Conservation (phyloP, 2,329 filamentous ascomycete genomes). For the Colletotrichum theobromicola region DNA sequence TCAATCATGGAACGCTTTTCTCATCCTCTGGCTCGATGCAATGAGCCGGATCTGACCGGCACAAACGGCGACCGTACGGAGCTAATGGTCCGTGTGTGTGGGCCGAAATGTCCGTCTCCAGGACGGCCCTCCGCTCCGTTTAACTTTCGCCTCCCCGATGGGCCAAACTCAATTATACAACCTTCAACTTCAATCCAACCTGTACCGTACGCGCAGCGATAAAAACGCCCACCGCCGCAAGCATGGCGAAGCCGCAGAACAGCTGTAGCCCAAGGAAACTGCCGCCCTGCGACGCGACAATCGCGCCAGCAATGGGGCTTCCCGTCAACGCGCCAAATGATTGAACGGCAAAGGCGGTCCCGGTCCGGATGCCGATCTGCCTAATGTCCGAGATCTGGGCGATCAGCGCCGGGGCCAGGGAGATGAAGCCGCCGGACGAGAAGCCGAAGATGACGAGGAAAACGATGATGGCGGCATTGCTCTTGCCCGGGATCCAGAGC, state of each 20-base stretch:
- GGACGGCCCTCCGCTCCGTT: neutral
- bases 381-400: conserved; percentile 74
- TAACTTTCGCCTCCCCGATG: neutral
- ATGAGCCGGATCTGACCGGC: neutral
- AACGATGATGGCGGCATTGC: conserved; percentile 63
- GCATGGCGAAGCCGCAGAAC: conserved; percentile 63
- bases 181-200: conserved; percentile 39
- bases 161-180: conserved; percentile 20
- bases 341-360: conserved; percentile 66
- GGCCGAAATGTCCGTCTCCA: neutral
- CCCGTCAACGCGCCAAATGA: conserved; percentile 70
- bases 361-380: conserved; percentile 72
- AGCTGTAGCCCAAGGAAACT: conserved; percentile 66
- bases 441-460: conserved; percentile 76
- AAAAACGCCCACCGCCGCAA: conserved; percentile 32
- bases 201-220: conserved; percentile 36
- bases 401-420: conserved; percentile 66
- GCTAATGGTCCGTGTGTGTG: neutral
- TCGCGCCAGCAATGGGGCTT: conserved; percentile 70
- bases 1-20: neutral
- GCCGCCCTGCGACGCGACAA: conserved; percentile 57
- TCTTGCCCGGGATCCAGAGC: conserved; percentile 54
- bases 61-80: neutral
- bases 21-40: neutral
- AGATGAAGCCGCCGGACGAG: conserved; percentile 69